Conservation (phyloP, 2,329 filamentous ascomycete genomes). For the Stylonectria norvegica region DNA sequence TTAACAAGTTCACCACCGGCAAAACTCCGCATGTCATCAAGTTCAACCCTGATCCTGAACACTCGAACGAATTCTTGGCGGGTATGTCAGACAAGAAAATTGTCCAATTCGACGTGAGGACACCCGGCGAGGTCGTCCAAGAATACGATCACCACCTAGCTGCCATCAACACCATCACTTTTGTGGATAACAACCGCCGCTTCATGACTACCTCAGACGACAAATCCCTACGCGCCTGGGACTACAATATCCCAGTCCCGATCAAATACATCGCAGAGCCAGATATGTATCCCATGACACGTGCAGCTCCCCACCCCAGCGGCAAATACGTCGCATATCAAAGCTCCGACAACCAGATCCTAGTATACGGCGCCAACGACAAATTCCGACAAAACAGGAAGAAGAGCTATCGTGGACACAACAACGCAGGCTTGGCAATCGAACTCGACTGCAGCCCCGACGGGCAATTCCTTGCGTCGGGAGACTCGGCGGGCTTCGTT, state of each 20-base stretch:
- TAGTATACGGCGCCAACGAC: conserved; percentile 91
- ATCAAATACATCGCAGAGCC: conserved; percentile 98
- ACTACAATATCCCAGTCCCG: conserved; percentile 95
- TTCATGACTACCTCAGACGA: conserved; percentile 99
- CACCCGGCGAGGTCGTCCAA: conserved; percentile 74
- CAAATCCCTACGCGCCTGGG: conserved; percentile 93
- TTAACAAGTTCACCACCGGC: conserved; percentile 85
- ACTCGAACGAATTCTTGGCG: conserved; percentile 85
- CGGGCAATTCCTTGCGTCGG: conserved; percentile 83
- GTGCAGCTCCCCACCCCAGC: conserved; percentile 77
- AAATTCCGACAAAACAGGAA: conserved; percentile 97
- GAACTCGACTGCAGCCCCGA: conserved; percentile 87
- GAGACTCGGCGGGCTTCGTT: conserved; percentile 83
- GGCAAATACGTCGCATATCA: conserved; percentile 96
- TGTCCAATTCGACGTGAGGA: conserved; percentile 88
- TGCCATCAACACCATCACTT: conserved; percentile 96
- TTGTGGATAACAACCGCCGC: conserved; percentile 88
- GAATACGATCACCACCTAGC: conserved; percentile 98
- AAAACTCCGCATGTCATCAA: conserved; percentile 93
- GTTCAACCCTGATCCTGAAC: conserved; percentile 79
- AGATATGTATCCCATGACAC: conserved; percentile 95
- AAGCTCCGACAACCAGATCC: conserved; percentile 90
- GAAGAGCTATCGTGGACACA: conserved; percentile 93
- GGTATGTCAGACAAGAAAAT: conserved; percentile 99
- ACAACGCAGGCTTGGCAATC: conserved; percentile 90